A percentile compares a stretch with the other conserved stretches of the same genome.
Evolutionary conservation across 345 rosid species (phyloP).

Genomic region (Cardamine occulta): DNA sequence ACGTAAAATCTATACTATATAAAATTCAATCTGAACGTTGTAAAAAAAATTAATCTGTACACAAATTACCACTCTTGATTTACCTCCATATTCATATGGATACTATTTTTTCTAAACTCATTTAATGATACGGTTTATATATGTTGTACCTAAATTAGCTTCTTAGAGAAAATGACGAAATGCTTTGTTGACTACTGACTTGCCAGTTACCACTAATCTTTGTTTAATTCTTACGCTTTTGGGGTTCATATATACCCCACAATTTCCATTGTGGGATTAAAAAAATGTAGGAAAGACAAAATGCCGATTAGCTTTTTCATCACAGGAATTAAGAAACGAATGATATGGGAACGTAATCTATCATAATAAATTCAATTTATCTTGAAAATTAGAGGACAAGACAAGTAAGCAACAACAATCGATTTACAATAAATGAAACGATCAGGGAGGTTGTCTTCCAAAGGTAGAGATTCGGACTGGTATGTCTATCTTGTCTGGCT

Average conservation of each 20-base stretch:
- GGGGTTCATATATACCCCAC: neutral
- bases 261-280: neutral
- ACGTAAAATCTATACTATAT: neutral
- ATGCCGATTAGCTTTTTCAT: neutral
- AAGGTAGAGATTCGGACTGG: constrained; percentile 16
- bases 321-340: neutral
- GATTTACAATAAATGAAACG: constrained; percentile 22
- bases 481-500: constrained; percentile 24
- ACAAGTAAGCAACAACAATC: constrained; percentile 32
- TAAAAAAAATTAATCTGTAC: neutral
- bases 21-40: too few relatives aligned
- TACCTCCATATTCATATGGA: neutral
- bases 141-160: neutral
- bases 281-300: neutral
- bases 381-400: constrained; percentile 16
- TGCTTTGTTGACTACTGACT: neutral
- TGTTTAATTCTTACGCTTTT: neutral
- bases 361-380: neutral
- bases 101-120: neutral
- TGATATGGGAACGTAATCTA: constrained; percentile 5
- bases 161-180: neutral
- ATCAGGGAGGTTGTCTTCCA: neutral
- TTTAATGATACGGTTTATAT: neutral
- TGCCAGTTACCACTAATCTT: neutral
- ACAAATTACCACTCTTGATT: neutral